Conservation (phyloP, 495 filamentous ascomycete genomes). For the Annulohypoxylon stygium region DNA sequence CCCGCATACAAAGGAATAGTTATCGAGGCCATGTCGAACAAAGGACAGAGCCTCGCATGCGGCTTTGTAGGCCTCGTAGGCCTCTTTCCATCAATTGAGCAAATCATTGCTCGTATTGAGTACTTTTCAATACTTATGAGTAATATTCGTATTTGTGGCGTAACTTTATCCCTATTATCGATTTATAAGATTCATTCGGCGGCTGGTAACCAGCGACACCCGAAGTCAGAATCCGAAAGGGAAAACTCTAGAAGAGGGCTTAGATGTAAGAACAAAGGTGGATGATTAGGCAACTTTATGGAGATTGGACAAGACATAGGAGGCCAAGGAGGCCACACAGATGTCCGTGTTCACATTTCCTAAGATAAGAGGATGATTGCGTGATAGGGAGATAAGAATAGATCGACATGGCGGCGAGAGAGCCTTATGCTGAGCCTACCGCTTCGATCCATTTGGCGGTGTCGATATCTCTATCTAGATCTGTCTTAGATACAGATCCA, state of each 20-base stretch:
- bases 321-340: conserved; percentile 24
- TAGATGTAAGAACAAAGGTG: conserved; percentile 25
- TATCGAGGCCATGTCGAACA: conserved; percentile 35
- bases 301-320: conserved; percentile 25
- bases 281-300: conserved; percentile 33
- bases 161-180: neutral
- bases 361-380: conserved; percentile 47
- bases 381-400: conserved; percentile 48
- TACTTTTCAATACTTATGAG: neutral
- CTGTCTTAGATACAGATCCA: conserved; percentile 30
- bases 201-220: neutral
- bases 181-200: neutral
- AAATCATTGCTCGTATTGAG: conserved; percentile 35
- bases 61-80: conserved; percentile 42
- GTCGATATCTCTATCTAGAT: conserved; percentile 46
- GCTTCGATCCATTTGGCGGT: conserved; percentile 32
- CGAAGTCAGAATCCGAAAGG: conserved; percentile 5
- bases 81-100: conserved; percentile 31
- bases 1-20: conserved; percentile 42
- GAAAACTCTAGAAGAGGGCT: conserved; percentile 23
- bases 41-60: conserved; percentile 40
- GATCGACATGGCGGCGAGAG: conserved; percentile 26
- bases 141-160: neutral
- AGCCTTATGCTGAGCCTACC: conserved; percentile 41
- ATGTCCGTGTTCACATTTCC: conserved; percentile 40